Percentiles rank a stretch among this genome's conserved stretches.
phyloP scores from a whole-genome alignment of 2,329 filamentous ascomycete species.

The Monosporascus sp. region DNA sequence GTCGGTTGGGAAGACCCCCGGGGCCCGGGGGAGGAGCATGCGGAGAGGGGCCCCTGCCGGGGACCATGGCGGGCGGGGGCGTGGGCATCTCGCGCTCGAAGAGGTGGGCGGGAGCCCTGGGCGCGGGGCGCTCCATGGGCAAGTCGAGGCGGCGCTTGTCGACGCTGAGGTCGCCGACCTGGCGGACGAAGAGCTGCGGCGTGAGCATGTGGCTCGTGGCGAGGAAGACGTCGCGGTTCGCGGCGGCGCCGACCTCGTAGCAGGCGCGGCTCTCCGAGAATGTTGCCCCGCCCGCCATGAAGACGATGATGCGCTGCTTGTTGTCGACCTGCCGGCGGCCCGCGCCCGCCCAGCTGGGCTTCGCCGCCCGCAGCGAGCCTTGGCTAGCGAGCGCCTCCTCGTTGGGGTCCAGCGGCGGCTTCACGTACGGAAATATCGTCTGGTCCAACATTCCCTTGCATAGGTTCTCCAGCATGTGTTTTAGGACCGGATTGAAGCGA shows the following conservation, averaged over 20 bases:
- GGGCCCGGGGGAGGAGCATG: not conserved
- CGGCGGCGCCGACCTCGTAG: conserved; percentile 74
- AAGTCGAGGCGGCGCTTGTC: conserved; percentile 74
- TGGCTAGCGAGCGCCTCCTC: conserved; percentile 55
- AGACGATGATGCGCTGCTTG: conserved; percentile 84
- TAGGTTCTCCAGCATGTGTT: conserved; percentile 75
- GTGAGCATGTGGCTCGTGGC: conserved; percentile 90
- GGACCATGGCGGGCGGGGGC: conserved; percentile 4
- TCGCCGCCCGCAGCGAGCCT: conserved; percentile 81
- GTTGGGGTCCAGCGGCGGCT: conserved; percentile 61
- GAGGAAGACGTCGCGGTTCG: conserved; percentile 79
- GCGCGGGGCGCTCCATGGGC: conserved; percentile 73
- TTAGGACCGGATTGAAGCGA: conserved; percentile 76
- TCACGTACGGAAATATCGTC: conserved; percentile 65
- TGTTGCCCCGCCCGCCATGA: conserved; percentile 92
- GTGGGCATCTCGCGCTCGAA: conserved; percentile 55
- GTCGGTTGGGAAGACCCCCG: not conserved
- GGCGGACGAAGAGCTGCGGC: conserved; percentile 75
- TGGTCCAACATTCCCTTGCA: conserved; percentile 64
- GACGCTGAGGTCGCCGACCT: conserved; percentile 73
- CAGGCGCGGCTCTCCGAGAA: conserved; percentile 86
- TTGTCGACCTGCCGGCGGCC: conserved; percentile 72
- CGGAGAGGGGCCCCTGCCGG: conserved; percentile 3
- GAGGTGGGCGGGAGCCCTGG: conserved; percentile 78
- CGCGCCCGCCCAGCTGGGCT: conserved; percentile 91